These are phyloP conservation scores for Xanthoconium stramineum DNA, from an alignment of 768 basidiomycete genomes.

Conservation along the genomic window DNA sequence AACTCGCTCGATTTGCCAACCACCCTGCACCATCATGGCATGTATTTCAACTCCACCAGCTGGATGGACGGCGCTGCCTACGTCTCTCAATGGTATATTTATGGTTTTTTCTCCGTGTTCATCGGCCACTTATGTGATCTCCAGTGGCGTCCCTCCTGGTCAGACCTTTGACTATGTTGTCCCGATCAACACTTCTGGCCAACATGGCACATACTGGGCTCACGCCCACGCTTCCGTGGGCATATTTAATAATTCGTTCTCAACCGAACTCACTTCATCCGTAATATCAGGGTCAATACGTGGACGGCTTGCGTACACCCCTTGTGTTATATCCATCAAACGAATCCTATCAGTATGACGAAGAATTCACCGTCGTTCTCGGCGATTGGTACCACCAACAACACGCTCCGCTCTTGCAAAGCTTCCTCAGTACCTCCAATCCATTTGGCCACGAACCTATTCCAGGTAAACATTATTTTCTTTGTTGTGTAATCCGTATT, in stretches of 20 bases:
- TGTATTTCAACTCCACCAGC: conserved; percentile 84
- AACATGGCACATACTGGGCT: conserved; percentile 82
- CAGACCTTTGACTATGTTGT: conserved; percentile 71
- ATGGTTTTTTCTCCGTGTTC: fast-evolving
- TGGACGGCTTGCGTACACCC: conserved; percentile 89
- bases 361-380: conserved; percentile 82
- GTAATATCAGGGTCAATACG: conserved; percentile 70
- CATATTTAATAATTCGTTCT: no score
- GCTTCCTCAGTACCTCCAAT: conserved; percentile 70
- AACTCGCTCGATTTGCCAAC: conserved; percentile 69
- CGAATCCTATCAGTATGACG: conserved; percentile 77
- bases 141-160: conserved; percentile 75
- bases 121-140: not conserved
- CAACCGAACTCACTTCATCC: not conserved
- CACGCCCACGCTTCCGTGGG: conserved; percentile 59
- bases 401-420: conserved; percentile 55
- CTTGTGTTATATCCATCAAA: conserved; percentile 68
- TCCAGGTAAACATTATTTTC: conserved; percentile 50
- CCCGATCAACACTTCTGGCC: conserved; percentile 61
- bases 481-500: not conserved
- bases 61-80: conserved; percentile 89
- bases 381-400: conserved; percentile 92
- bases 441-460: conserved; percentile 87
- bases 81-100: conserved; percentile 74
- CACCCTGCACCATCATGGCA: conserved; percentile 89